These are phyloP conservation scores for Sphaerulina populicola DNA, from an alignment of 2,329 filamentous ascomycete genomes.

Conservation along the genomic window DNA sequence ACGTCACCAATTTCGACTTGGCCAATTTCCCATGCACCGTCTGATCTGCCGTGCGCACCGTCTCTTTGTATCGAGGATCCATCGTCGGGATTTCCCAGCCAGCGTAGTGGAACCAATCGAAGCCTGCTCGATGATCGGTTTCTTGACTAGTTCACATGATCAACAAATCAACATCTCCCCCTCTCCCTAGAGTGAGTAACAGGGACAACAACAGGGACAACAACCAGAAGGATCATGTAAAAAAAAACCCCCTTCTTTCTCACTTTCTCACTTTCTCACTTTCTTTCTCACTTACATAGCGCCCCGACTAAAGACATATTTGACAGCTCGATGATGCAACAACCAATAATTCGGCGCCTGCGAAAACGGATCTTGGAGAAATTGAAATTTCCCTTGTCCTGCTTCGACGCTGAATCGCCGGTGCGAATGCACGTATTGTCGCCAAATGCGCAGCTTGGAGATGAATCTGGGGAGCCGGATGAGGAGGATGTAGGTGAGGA, in stretches of 20 bases:
- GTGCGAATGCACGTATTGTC: neutral
- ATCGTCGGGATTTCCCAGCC: constrained; percentile 7
- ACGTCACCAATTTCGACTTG: constrained; percentile 4
- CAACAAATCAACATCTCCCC: too few species aligned
- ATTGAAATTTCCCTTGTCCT: neutral
- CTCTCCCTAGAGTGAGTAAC: too few species aligned
- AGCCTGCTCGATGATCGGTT: constrained; percentile 5
- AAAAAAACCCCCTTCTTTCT: too few species aligned
- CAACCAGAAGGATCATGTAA: too few species aligned
- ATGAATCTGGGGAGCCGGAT: neutral
- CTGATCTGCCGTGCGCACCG: constrained; percentile 7
- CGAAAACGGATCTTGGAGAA: constrained; percentile 6
- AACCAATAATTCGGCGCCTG: constrained; percentile 5
- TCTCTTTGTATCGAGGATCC: constrained; percentile 8
- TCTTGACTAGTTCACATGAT: neutral
- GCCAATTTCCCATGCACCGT: constrained; percentile 8
- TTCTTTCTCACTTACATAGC: constrained; percentile 5
- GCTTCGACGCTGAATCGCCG: neutral
- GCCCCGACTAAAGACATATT: constrained; percentile 4
- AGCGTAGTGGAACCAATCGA: constrained; percentile 6
- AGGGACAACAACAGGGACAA: too few species aligned
- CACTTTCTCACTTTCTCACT: too few species aligned
- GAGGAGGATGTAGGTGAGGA: too few species aligned
- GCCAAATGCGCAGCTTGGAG: neutral
- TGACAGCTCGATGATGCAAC: constrained; percentile 1